Base-by-base conservation (phyloP, 2,329 filamentous ascomycete species). In the Talaromyces funiculosus region DNA sequence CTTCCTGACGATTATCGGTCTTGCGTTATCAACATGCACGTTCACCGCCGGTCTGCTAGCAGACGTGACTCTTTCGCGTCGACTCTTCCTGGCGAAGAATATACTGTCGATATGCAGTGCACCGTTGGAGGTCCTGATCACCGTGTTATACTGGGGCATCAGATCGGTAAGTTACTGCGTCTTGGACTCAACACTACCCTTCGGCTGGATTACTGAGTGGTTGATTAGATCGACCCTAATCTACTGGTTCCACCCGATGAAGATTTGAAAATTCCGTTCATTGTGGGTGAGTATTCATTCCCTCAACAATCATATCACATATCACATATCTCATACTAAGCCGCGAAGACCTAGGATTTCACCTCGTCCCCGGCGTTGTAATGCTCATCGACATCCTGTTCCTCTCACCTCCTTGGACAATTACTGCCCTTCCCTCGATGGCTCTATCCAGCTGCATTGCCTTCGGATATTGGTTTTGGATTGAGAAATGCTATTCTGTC, bases 381-480 rank as follows among this genome's bases (percentile, higher is more conserved):
- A 74, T 87, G 60, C 67, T 81, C 12, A 60, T 82, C 18, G 85
- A 87, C 66, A 70, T 85, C 3, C 72, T 86, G 7, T 74, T 86
- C 61, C 76, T 86, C 38, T 83, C 81, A 1, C 85, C 85, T 1
- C 85, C 85, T 0, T 87, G 84, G 80, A 82, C 82, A 1, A 81
- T 85, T 62, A 78, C 79, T 2, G 76, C 78, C 10, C 53, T 82
- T 0, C 80, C 82, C 0, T 80, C 82, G 0, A 70, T 86, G 2
- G 76, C 71, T 0, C 63, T 84, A 6, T 82, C 80, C 14, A 75
- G 73, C 6, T 65, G 68, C 10, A 78, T 86, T 55, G 84, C 84
- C 0, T 80, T 85, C 62, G 73, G 75, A 6, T 87, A 87, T 67
- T 87, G 84, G 84, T 79, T 82, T 64, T 87, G 85, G 85, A 80